These are phyloP conservation scores for Leccinum subgranulosum DNA, from an alignment of 768 basidiomycete genomes.

Conservation along the genomic window DNA sequence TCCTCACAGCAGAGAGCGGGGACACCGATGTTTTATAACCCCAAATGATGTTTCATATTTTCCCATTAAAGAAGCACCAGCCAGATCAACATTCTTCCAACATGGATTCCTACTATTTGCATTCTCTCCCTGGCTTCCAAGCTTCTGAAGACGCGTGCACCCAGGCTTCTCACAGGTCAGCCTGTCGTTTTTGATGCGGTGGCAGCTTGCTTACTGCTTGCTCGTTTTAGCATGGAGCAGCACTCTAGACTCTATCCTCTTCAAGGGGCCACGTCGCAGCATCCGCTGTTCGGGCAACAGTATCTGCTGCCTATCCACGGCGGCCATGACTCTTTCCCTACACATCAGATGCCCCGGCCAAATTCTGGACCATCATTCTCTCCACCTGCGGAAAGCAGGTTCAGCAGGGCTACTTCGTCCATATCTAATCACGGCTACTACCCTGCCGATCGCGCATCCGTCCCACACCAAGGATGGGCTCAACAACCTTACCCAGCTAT, in stretches of 20 bases:
- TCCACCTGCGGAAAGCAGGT: slow-evolving; percentile 5
- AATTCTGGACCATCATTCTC: slow-evolving; percentile 5
- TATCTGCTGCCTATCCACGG: neutral
- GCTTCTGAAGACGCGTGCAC: neutral
- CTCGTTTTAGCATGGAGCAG: slow-evolving; percentile 10
- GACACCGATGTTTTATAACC: slow-evolving; percentile 20
- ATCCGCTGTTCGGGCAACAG: neutral
- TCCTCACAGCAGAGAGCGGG: slow-evolving; percentile 13
- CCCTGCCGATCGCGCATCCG: slow-evolving; percentile 12
- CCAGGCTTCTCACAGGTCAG: slow-evolving; percentile 14
- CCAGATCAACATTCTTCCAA: slow-evolving; percentile 13
- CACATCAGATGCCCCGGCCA: neutral
- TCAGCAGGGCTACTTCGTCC: neutral
- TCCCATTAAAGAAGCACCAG: slow-evolving; percentile 21
- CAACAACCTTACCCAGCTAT: neutral
- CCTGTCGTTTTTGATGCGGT: slow-evolving; percentile 5
- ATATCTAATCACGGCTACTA: slow-evolving; percentile 14
- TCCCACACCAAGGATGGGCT: slow-evolving; percentile 4
- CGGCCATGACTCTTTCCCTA: neutral
- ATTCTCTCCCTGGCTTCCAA: slow-evolving; percentile 2
- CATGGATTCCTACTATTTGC: slow-evolving; percentile 17
- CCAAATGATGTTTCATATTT: slow-evolving; percentile 11
- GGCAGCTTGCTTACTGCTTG: slow-evolving; percentile 3
- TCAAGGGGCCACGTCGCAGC: neutral
- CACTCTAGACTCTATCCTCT: neutral